Evolutionary conservation across 2,329 filamentous ascomycete genomes (phyloP).

Genomic region (Aspergillus ochraceus): DNA sequence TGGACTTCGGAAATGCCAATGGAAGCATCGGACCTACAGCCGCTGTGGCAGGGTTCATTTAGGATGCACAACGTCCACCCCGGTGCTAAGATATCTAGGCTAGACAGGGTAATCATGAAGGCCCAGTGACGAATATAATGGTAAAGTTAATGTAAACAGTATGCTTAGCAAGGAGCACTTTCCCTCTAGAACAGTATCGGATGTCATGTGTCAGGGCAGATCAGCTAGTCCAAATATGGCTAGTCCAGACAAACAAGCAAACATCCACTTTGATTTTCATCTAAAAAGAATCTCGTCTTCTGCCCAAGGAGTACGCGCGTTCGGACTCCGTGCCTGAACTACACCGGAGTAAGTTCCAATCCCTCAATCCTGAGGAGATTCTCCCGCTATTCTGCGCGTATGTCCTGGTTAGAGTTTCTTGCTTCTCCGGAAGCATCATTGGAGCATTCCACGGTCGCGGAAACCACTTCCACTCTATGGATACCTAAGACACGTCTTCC

Average conservation of each 20-base stretch:
- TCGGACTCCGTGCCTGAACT: too few relatives aligned
- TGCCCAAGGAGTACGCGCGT: too few relatives aligned
- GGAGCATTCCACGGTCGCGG: neutral
- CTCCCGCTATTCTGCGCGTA: too few relatives aligned
- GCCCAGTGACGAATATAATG: neutral
- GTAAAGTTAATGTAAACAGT: neutral
- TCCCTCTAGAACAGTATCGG: too few relatives aligned
- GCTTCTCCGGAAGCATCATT: neutral
- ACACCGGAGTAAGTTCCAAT: too few relatives aligned
- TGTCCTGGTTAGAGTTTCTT: neutral
- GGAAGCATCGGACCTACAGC: slow-evolving; percentile 10
- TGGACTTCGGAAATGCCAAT: slow-evolving; percentile 59
- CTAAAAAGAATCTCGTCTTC: neutral
- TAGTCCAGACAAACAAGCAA: neutral
- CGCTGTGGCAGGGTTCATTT: neutral
- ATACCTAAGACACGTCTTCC: neutral
- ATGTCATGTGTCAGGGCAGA: neutral
- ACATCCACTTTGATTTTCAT: neutral
- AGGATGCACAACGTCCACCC: neutral
- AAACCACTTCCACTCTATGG: neutral
- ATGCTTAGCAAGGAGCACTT: too few relatives aligned
- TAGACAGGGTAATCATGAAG: neutral
- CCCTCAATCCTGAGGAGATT: too few relatives aligned
- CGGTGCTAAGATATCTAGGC: too few relatives aligned
- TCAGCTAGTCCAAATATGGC: neutral